Conservation (phyloP, 352 stramenopile genomes). For the Pythium aquatile region DNA sequence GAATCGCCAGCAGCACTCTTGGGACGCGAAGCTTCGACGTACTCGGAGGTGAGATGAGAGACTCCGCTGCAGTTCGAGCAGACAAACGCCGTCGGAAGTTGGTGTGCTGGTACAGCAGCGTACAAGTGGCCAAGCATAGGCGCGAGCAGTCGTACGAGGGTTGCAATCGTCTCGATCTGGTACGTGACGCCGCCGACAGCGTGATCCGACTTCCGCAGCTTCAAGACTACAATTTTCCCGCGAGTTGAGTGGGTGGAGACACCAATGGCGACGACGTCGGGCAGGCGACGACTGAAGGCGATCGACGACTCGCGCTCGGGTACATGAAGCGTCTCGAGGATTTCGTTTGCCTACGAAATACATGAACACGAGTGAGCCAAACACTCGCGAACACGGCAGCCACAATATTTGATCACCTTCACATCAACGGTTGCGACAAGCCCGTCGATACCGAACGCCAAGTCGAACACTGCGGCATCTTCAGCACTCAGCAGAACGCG, state of each 20-base stretch:
- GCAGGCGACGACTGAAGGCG: slow-evolving; percentile 43
- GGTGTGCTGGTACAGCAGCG: slow-evolving; percentile 26
- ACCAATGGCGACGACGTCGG: slow-evolving; percentile 55
- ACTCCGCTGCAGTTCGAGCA: slow-evolving; percentile 62
- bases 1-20: background rate
- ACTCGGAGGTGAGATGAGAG: slow-evolving; percentile 54
- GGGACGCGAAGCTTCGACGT: slow-evolving; percentile 22
- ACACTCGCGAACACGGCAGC: background rate
- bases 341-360: slow-evolving; percentile 39
- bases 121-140: slow-evolving; percentile 43
- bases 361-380: background rate
- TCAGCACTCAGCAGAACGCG: slow-evolving; percentile 61
- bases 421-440: slow-evolving; percentile 54
- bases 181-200: slow-evolving; percentile 40
- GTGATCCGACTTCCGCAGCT: slow-evolving; percentile 35
- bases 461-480: slow-evolving; percentile 54
- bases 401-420: slow-evolving; percentile 36
- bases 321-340: slow-evolving; percentile 44
- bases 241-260: slow-evolving; percentile 49
- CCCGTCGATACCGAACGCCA: slow-evolving; percentile 67
- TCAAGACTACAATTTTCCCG: slow-evolving; percentile 56
- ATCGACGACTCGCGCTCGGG: slow-evolving; percentile 32
- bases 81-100: slow-evolving; percentile 40
- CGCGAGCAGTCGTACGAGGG: slow-evolving; percentile 41
- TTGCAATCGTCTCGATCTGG: slow-evolving; percentile 42